Base-by-base conservation (phyloP, 1,139 yeast genomes). In the Yamadazyma buinensis region DNA sequence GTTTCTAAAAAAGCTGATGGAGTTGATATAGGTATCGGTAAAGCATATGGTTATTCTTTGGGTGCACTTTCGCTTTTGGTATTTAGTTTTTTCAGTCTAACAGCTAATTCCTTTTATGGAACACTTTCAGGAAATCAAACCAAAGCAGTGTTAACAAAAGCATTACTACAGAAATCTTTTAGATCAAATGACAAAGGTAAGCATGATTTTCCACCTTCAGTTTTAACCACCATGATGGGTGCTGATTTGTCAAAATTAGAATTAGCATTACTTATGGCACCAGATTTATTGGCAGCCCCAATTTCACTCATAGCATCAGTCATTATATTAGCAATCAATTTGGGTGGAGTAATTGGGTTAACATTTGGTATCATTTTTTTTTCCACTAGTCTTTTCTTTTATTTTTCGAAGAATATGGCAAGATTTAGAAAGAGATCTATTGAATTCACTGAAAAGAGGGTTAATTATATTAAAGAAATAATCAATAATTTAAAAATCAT, bases 141-240 rank as follows among this genome's bases (percentile, higher is more conserved):
- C 17, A 79, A 82, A 51, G 76, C 85, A 1, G 74, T 82, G 2
- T 55, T 85, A 32, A 80, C 83, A 3, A 80, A 81, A 40, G 80
- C 84, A 2, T 57, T 85, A 9, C 62, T 84, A 39, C 72, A 73
- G 38, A 87, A 87, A 54, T 71, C 88, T 12, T 72, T 84, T 44
- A 67, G 57, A 34, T 70, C 87, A 11, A 72, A 77, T 42, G 73
- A 78, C n/a, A 67, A 68, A 38, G 74, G 92, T 3, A 71, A 73
- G 36, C 75, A 75, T 47, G 62, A 67, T 39, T 84, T 60, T 51
- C 77, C 94, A 0, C 67, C 75, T 18, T 84, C 94, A 39, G 75
- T 72, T 42, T 70, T 87, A 37, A 84, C 95, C 2, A 80, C 68
- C 9, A 55, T 64, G 53, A 52, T 64, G 47, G 62, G 66, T 24